These are phyloP conservation scores for Gossypium longicalyx DNA, from an alignment of 345 rosid genomes.

Conservation along the genomic window DNA sequence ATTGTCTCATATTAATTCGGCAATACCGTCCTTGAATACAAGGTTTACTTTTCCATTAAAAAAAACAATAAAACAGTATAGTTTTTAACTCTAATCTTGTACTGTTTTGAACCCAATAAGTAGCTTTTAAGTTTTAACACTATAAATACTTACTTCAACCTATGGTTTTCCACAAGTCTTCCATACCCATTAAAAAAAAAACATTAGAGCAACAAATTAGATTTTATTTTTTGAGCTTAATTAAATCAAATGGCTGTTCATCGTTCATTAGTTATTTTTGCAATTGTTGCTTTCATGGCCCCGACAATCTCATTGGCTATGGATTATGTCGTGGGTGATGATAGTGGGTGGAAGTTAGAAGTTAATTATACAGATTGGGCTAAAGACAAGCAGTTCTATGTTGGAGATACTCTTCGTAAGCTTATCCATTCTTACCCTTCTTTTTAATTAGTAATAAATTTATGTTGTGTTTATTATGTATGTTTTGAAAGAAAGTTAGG, in stretches of 20 bases:
- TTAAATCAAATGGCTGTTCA: not conserved
- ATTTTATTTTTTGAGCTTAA: not conserved
- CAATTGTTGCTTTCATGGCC: not conserved
- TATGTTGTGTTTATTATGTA: too few relatives aligned
- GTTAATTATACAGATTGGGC: not conserved
- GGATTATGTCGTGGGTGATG: not conserved
- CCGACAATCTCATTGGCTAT: not conserved
- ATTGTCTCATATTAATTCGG: not conserved
- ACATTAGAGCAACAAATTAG: not conserved
- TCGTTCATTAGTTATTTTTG: not conserved
- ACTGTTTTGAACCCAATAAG: not conserved
- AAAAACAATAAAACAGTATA: not conserved
- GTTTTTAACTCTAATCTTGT: not conserved
- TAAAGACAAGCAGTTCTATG: not conserved
- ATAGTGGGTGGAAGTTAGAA: not conserved
- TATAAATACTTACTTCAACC: not conserved
- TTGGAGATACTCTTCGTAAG: slow-evolving; percentile 9
- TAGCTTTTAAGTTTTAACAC: not conserved
- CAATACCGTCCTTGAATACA: slow-evolving; percentile 4
- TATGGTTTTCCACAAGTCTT: not conserved
- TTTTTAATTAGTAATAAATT: not conserved
- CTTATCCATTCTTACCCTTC: not conserved
- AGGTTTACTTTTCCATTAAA: not conserved
- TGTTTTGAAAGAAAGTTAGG: too few relatives aligned
- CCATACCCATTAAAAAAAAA: not conserved